Evolutionary conservation across 2,329 filamentous ascomycete species (phyloP).

Genomic region (Nemania sp.): DNA sequence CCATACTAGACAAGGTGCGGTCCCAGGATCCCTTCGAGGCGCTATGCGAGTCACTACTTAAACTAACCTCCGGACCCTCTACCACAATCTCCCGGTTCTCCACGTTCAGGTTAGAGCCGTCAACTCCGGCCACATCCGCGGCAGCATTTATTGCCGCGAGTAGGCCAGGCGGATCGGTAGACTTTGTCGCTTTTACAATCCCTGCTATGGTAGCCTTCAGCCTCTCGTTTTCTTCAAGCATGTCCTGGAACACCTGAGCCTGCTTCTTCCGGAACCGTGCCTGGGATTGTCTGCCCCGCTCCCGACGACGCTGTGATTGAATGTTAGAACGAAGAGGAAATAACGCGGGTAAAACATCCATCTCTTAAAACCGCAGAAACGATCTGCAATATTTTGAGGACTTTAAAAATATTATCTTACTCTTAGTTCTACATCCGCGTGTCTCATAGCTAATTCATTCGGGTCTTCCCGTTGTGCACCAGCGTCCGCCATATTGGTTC

Average conservation of each 20-base stretch:
- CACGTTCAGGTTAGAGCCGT: conserved; percentile 16
- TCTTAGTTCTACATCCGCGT: conserved; percentile 29
- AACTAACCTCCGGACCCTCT: neutral
- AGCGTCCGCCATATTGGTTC: conserved; percentile 7
- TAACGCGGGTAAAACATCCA: no score
- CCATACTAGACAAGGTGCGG: neutral
- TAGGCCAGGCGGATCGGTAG: conserved; percentile 38
- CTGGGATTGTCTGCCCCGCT: conserved; percentile 50
- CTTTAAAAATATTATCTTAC: conserved; percentile 18
- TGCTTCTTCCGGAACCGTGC: conserved; percentile 51
- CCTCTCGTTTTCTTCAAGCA: conserved; percentile 42
- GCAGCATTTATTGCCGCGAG: conserved; percentile 40
- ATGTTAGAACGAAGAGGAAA: neutral
- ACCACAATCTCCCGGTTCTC: neutral
- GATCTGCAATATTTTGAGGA: no score
- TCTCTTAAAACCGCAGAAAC: no score
- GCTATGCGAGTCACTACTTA: neutral
- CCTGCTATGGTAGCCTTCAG: conserved; percentile 43
- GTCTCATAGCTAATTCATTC: conserved; percentile 9
- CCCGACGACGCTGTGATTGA: conserved; percentile 46
- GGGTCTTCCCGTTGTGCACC: neutral
- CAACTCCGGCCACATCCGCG: conserved; percentile 38
- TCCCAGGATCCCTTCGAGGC: neutral
- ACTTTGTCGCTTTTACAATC: conserved; percentile 36
- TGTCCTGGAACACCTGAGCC: conserved; percentile 37